Evolutionary conservation across 176 grass and related monocot species (phyloP).

Genomic region (Rhynchospora breviuscula): DNA sequence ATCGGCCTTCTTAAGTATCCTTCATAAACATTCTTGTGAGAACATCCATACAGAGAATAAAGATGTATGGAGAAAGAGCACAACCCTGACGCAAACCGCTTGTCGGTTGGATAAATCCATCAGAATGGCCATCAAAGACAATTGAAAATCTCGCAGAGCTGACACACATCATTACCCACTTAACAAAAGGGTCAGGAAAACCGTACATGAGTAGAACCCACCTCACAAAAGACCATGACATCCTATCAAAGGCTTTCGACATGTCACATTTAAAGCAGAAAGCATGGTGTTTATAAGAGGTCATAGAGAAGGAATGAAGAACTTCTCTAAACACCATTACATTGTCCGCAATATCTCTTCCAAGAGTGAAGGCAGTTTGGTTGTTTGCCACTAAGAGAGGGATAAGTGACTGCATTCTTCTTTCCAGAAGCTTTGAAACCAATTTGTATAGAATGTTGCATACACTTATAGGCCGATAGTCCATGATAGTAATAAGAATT

Average conservation of each 20-base stretch:
- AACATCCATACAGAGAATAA: neutral
- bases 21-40: neutral
- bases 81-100: neutral
- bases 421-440: neutral
- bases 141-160: neutral
- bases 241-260: neutral
- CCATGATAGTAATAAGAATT: neutral
- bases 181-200: neutral
- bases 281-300: neutral
- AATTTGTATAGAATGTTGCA: neutral
- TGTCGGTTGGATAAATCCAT: neutral
- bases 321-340: neutral
- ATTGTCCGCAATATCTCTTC: neutral
- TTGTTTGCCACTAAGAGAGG: too few species aligned
- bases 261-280: neutral
- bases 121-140: neutral
- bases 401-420: too few species aligned
- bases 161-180: neutral
- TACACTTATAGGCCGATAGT: neutral
- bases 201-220: neutral
- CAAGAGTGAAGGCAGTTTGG: neutral
- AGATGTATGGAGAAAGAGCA: neutral
- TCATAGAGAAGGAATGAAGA: neutral
- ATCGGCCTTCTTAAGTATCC: neutral
- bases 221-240: neutral